Base-by-base conservation (phyloP, 805 yeast species). In the Yamadazyma insecticola region DNA sequence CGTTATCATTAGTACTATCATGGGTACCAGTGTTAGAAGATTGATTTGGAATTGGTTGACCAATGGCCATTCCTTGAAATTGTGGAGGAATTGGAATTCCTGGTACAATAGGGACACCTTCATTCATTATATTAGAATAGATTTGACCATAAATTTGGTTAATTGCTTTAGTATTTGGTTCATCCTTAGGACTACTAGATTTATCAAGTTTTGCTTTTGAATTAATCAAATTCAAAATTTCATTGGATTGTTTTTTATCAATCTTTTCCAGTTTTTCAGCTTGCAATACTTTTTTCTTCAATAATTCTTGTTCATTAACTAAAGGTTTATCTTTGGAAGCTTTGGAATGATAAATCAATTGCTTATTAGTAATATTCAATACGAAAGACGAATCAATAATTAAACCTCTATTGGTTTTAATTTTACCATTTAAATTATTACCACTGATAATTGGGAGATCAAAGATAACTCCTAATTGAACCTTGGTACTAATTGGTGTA, bases 371-470 rank as follows among this genome's bases (percentile, higher is more conserved):
- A 29, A 90, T 50, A 52, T 92, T 92, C 58, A 92, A 69, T 21
- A 92, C 78, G 33, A 85, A 70, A 0, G 90, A 77, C 0, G 95
- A 78, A 41, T 85, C 95, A 33, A 92, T 75, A 15, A 82, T 76
- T 44, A 87, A 58, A 13, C 97, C 98, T 50, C 98, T 78, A 47
- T 78, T 82, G 4, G 90, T 73, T 31, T 60, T 61, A 47, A 88
- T 67, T 52, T 85, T 76, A 4, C 95, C 95, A 44, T 78, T 84
- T 61, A 92, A 68, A 16, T 72, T 76, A 51, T 78, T 81, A 46
- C 97, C 97, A 28, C 92, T 83, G 30, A 88, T 67, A 34, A 90
- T 67, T 24, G 89, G 84, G 35, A 72, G 60, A 50, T 92, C 99
- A 67, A 90, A 92, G 22, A 92, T 56, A 30, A 92, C 79, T 41